Evolutionary conservation across 139 green algal species (phyloP).

Genomic region (Coelastrella sp.): DNA sequence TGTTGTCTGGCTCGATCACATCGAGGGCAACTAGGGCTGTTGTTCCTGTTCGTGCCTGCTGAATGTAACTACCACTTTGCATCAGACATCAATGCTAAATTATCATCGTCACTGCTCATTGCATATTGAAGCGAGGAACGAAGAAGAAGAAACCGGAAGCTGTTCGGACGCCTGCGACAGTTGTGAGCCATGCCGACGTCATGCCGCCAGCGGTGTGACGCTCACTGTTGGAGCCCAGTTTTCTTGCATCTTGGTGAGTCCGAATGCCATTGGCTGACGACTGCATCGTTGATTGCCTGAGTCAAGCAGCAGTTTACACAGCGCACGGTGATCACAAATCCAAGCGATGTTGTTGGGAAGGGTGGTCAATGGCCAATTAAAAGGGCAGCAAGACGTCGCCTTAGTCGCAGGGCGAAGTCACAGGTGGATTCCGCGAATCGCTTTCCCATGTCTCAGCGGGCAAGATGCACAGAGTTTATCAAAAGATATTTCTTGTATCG

Average conservation of each 20-base stretch:
- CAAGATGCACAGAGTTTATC: neutral
- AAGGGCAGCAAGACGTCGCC: neutral
- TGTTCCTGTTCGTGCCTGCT: too few species aligned
- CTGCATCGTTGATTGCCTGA: neutral
- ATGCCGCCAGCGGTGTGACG: neutral
- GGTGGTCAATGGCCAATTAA: neutral
- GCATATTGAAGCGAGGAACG: neutral
- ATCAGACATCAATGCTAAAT: too few species aligned
- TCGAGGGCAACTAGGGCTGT: too few species aligned
- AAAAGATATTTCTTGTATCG: neutral
- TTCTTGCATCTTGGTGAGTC: neutral
- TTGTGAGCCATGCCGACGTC: constrained; percentile 6
- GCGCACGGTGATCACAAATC: neutral
- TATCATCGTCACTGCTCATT: too few species aligned
- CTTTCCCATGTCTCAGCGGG: neutral
- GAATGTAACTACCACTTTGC: too few species aligned
- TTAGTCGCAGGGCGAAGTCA: neutral
- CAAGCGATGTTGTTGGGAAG: neutral
- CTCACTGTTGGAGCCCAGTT: neutral
- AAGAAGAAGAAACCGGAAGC: neutral
- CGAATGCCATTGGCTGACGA: neutral
- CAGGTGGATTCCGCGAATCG: neutral
- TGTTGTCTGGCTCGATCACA: too few species aligned
- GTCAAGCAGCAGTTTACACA: neutral
- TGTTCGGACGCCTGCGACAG: neutral